phyloP scores from a whole-genome alignment of 257 asterid genomes.

The Capsicum rhomboideum region DNA sequence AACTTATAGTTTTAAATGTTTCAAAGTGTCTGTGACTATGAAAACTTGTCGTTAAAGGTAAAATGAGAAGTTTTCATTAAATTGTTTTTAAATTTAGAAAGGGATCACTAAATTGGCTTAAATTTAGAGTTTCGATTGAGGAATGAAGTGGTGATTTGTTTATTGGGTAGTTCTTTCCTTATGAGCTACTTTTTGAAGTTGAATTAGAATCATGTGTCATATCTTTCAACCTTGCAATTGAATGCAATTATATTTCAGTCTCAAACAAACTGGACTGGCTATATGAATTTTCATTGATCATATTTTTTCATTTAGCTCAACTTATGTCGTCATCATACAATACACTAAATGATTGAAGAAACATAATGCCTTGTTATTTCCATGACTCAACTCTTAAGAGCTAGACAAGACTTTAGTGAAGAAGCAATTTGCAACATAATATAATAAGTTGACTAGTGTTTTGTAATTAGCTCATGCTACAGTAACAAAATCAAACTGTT shows the following conservation, averaged over 20 bases:
- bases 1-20: neutral
- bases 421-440: neutral
- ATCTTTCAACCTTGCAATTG: neutral
- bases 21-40: neutral
- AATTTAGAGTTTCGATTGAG: neutral
- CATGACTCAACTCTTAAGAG: neutral
- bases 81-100: neutral
- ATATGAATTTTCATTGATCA: neutral
- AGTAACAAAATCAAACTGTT: neutral
- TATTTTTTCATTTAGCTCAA: neutral
- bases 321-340: neutral
- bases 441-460: neutral
- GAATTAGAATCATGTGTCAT: neutral
- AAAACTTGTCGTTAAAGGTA: neutral
- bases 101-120: neutral
- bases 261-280: neutral
- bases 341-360: neutral
- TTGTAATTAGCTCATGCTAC: neutral
- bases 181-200: neutral
- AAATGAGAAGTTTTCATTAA: neutral
- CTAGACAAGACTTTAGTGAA: neutral
- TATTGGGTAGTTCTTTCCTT: no score
- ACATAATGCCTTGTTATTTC: neutral
- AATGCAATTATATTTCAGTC: neutral
- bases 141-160: neutral